Evolutionary conservation across 2,329 filamentous ascomycete genomes (phyloP), one percentile per base, ranked within the genome.

Genomic region (Fusarium pilosicola): DNA sequence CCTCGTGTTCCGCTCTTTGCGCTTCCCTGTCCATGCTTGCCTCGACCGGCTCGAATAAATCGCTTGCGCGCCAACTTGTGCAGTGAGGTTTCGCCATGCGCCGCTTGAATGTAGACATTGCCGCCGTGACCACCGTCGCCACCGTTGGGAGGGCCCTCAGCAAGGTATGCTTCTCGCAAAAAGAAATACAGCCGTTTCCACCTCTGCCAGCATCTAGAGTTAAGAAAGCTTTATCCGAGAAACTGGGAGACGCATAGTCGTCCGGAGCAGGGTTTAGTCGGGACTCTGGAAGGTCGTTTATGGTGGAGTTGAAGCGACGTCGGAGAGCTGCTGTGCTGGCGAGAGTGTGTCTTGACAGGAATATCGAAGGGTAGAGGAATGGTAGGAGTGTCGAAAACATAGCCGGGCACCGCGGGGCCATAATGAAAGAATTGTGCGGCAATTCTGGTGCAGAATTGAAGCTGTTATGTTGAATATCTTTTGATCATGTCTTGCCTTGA

Each of bases 101-200:
- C 91, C 13, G 96, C 95, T 83, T 98, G 96, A 65, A 99, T 97
- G 81, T 97, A 98, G 74, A 99, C 87, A 77, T 93, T 97, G 44
- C 96, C 96, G 70, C 96, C 96, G 63, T 91, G 93, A 9, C 96
- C 96, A 46, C 96, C 96, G 80, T 99, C 95, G 68, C 96, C 96
- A 55, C 96, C 96, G 81, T 99, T 98, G 15, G 96, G 90, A 17
- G 96, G 96, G 0, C 96, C 96, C 73, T 97, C 92, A 49, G 92
- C 90, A 36, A 98, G 87, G 82, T 93, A 98, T 72, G 96, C 96
- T 78, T 99, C 96, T 26, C 96, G 92, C 48, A 97, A 85, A 80
- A 99, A 1, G 96, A 96, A 57, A 98, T 94, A 80, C 96, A 99
- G 72, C 96, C 96, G 79, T 96, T 92, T 14, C 96, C 96, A 32